These are phyloP conservation scores for Solanum chilense DNA, from an alignment of 257 asterid genomes.

Conservation along the genomic window DNA sequence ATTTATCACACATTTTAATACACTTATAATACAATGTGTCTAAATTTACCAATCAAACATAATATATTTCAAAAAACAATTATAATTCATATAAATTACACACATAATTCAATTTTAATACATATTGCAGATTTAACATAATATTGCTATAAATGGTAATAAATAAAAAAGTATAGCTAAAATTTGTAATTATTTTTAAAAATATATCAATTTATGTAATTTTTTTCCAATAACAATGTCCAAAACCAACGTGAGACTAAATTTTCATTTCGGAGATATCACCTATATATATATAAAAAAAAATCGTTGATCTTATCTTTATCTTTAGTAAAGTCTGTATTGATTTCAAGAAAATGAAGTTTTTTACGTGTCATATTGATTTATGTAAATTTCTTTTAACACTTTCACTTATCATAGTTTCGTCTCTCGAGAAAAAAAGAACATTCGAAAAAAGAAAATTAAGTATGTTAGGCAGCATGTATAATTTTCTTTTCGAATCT, in stretches of 20 bases:
- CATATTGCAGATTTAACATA: too few relatives aligned
- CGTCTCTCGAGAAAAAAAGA: not conserved
- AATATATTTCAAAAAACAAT: too few relatives aligned
- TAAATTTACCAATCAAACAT: too few relatives aligned
- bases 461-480: not conserved
- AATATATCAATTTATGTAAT: too few relatives aligned
- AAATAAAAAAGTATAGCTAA: too few relatives aligned
- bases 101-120: too few relatives aligned
- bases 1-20: too few relatives aligned
- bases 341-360: not conserved
- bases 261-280: not conserved
- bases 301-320: too few relatives aligned
- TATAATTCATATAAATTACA: too few relatives aligned
- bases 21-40: too few relatives aligned
- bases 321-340: not conserved
- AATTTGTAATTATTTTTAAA: too few relatives aligned
- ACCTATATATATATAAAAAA: not conserved
- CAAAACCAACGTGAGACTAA: not conserved
- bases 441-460: not conserved
- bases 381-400: not conserved
- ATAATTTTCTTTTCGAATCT: not conserved
- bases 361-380: not conserved
- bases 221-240: not conserved
- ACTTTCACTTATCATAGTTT: not conserved
- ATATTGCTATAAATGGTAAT: too few relatives aligned